These are phyloP conservation scores for Neurospora sp. DNA, from an alignment of 495 filamentous ascomycete genomes.

Conservation along the genomic window DNA sequence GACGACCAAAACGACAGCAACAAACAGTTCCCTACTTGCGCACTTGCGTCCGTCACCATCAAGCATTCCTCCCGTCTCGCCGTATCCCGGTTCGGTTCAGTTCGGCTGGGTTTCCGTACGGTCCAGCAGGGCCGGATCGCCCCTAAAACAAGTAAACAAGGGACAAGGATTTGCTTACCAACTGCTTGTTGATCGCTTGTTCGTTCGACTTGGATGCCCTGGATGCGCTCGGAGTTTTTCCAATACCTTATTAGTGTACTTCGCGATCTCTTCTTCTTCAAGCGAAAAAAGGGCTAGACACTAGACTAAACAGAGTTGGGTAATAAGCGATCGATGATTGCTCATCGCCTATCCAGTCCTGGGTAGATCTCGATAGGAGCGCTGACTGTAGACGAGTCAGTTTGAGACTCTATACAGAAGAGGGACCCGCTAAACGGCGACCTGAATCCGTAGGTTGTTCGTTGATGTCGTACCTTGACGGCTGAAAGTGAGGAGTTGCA, in stretches of 20 bases:
- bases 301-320: not conserved
- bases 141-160: not conserved
- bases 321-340: not conserved
- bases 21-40: not conserved
- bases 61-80: not conserved
- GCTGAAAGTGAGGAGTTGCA: not conserved
- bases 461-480: not conserved
- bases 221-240: not conserved
- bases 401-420: not conserved
- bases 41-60: not conserved
- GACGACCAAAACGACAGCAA: not conserved
- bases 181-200: not conserved
- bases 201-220: not conserved
- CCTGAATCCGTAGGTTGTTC: not conserved
- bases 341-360: not conserved
- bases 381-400: not conserved
- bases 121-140: not conserved
- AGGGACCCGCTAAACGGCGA: not conserved
- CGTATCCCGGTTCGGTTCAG: not conserved
- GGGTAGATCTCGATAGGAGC: not conserved
- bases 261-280: not conserved
- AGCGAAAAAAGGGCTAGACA: not conserved
- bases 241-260: not conserved
- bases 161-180: not conserved
- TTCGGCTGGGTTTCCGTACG: not conserved